Conservation (phyloP, 140 eudicot species). For the Anethum foeniculum region DNA sequence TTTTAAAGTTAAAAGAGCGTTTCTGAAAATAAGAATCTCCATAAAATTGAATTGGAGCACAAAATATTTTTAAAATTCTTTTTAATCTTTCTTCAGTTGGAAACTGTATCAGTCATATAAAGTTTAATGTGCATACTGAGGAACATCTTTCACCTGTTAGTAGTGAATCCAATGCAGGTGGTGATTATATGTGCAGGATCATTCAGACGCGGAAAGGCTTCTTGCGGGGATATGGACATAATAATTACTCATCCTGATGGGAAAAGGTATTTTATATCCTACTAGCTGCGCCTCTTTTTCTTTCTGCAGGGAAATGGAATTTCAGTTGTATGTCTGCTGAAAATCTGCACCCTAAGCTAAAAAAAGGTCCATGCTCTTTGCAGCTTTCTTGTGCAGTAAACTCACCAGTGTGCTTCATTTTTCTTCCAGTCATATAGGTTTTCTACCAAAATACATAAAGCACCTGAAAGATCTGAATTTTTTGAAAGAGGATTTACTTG, state of each 20-base stretch:
- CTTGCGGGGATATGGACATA: slow-evolving; percentile 95
- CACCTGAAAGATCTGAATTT: slow-evolving; percentile 73
- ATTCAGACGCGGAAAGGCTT: slow-evolving; percentile 81
- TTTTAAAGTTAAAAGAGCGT: background rate
- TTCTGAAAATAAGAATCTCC: background rate
- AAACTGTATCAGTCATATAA: background rate
- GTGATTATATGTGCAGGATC: slow-evolving; percentile 87
- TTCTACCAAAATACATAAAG: slow-evolving; percentile 65
- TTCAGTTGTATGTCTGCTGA: background rate
- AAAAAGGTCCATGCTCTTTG: background rate
- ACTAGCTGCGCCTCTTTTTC: background rate
- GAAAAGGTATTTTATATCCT: slow-evolving; percentile 37
- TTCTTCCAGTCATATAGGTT: slow-evolving; percentile 71
- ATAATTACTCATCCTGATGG: slow-evolving; percentile 93
- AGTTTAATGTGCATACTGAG: background rate
- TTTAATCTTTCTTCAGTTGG: background rate
- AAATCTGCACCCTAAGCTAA: background rate
- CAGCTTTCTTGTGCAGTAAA: background rate
- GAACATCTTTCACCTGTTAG: background rate
- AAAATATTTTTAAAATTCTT: background rate
- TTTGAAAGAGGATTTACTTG: slow-evolving; percentile 79
- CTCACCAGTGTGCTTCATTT: slow-evolving; percentile 5
- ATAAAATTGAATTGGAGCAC: background rate
- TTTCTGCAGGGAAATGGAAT: background rate
- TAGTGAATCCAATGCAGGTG: slow-evolving; percentile 33